A percentile compares a stretch with the other conserved stretches of the same genome.
Evolutionary conservation across 2,329 filamentous ascomycete genomes (phyloP).

Genomic region (Xylaria sp.): DNA sequence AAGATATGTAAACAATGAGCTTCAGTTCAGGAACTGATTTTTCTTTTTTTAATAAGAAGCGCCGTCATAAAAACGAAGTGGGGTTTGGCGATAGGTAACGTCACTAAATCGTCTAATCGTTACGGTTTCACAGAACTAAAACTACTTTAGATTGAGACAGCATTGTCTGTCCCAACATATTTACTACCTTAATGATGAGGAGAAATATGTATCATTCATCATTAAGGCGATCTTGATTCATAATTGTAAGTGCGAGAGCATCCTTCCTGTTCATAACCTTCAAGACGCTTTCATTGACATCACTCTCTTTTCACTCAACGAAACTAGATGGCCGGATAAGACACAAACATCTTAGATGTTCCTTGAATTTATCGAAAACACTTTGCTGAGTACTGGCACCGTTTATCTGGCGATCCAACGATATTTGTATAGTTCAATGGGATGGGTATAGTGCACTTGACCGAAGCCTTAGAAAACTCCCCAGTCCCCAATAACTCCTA

Average conservation of each 20-base stretch:
- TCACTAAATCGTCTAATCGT: constrained; percentile 24
- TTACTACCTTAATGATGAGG: background rate
- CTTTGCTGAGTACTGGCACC: background rate
- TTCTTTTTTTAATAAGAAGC: background rate
- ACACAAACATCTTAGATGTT: background rate
- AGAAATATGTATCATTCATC: background rate
- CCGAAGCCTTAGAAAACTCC: constrained; percentile 20
- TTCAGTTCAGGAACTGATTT: constrained; percentile 1
- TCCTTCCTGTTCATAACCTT: background rate
- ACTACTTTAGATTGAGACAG: background rate
- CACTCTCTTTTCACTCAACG: background rate
- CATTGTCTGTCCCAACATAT: background rate
- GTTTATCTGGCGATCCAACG: background rate
- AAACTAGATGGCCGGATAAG: background rate
- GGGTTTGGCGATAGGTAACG: constrained; percentile 27
- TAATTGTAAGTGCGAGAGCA: background rate
- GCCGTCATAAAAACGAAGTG: constrained; percentile 29
- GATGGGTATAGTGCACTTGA: constrained; percentile 33
- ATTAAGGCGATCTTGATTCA: background rate
- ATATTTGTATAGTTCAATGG: constrained; percentile 18
- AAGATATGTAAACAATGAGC: background rate
- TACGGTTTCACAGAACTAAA: constrained; percentile 15
- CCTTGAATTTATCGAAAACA: background rate
- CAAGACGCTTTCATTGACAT: background rate
- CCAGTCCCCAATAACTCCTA: constrained; percentile 18